These are phyloP conservation scores for Sicyos baderoa DNA, from an alignment of 306 rosid genomes.

Conservation along the genomic window DNA sequence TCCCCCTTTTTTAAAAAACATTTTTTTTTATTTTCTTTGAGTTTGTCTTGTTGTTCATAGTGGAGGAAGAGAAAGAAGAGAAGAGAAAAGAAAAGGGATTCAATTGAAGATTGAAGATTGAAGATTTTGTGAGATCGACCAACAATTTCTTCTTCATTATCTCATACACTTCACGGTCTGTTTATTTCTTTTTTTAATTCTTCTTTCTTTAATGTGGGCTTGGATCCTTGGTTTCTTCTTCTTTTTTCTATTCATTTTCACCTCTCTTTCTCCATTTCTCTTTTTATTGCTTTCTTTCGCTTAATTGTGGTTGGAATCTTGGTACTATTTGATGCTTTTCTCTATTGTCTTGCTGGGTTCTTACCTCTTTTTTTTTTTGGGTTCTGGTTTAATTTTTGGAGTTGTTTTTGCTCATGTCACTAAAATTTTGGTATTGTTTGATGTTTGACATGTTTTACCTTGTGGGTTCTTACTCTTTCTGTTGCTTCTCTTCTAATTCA, in stretches of 20 bases:
- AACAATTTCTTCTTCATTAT: neutral
- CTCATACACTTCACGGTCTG: neutral
- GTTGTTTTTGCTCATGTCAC: neutral
- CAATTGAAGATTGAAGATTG: neutral
- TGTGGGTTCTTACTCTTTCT: neutral
- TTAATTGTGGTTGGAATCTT: neutral
- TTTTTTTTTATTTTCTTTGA: neutral
- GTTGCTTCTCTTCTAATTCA: neutral
- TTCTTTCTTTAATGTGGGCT: constrained; percentile 5
- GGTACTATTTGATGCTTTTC: too few relatives aligned
- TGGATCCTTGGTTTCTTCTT: neutral
- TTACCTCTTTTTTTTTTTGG: too few relatives aligned
- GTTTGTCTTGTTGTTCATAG: constrained; percentile 19
- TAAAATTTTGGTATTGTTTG: neutral
- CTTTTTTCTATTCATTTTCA: neutral
- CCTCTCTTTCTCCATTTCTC: neutral
- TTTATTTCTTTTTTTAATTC: neutral
- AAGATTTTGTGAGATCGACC: constrained; percentile 21
- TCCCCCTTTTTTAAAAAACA: too few relatives aligned
- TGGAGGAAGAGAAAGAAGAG: neutral
- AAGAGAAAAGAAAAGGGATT: neutral
- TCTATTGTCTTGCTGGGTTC: too few relatives aligned
- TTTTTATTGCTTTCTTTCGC: neutral
- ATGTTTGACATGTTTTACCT: neutral
- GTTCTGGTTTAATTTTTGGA: neutral